Evolutionary conservation across 225 moss, liverwort and hornwort species (phyloP).

Genomic region (Bryoerythrophyllum caledonicum): DNA sequence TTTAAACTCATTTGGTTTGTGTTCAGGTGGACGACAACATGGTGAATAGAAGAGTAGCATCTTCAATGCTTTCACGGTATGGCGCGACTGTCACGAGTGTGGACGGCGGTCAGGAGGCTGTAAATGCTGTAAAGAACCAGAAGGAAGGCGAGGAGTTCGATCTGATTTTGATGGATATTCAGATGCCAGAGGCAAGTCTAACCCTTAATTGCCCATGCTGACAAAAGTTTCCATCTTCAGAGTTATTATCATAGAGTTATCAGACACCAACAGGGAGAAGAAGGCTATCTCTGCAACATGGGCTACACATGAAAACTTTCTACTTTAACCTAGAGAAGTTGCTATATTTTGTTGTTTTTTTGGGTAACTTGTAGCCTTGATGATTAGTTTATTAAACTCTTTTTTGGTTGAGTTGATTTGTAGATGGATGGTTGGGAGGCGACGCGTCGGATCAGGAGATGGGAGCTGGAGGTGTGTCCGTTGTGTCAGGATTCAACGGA

Average conservation of each 20-base stretch:
- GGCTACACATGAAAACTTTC: no score
- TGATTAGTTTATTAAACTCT: no score
- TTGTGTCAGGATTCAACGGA: conserved; percentile 33
- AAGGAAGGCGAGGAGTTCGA: conserved; percentile 60
- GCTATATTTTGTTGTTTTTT: no score
- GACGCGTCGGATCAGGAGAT: conserved; percentile 68
- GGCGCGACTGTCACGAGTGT: conserved; percentile 76
- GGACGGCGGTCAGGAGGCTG: conserved; percentile 63
- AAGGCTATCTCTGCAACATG: no score
- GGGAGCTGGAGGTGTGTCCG: conserved; percentile 64
- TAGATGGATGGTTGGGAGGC: conserved; percentile 97
- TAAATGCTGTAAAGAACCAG: conserved; percentile 54
- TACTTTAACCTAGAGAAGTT: no score
- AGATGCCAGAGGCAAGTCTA: conserved; percentile 79
- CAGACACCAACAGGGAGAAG: no score
- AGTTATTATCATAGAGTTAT: no score
- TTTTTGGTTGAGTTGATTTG: not conserved
- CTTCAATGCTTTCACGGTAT: conserved; percentile 72
- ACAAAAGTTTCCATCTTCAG: no score
- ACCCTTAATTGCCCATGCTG: no score
- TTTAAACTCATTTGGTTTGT: not conserved
- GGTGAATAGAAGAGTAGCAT: conserved; percentile 83
- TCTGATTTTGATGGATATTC: conserved; percentile 87
- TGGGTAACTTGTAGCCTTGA: not conserved
- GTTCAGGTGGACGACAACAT: conserved; percentile 89